These are phyloP conservation scores for Yarrowia sp. DNA, from an alignment of 805 yeast species.

Conservation along the genomic window DNA sequence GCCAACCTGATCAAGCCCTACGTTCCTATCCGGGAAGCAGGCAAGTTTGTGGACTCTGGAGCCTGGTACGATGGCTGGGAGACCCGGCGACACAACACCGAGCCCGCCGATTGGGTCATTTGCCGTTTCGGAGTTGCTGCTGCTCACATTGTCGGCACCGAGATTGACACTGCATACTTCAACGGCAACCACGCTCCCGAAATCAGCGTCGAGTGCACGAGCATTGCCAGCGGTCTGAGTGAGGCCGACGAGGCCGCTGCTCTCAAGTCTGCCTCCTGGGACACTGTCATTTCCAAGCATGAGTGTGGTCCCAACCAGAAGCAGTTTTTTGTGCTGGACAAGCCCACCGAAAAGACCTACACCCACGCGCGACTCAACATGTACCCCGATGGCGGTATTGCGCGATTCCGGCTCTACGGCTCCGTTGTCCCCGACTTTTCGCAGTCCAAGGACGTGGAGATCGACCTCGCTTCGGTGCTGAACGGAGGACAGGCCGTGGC, in stretches of 20 bases:
- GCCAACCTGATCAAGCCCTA: slow-evolving; percentile 81
- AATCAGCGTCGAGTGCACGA: slow-evolving; percentile 79
- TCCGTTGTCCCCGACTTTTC: slow-evolving; percentile 76
- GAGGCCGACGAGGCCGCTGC: slow-evolving; percentile 47
- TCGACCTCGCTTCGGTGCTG: slow-evolving; percentile 81
- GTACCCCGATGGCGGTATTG: slow-evolving; percentile 99
- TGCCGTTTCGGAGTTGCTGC: slow-evolving; percentile 82
- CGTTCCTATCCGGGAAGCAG: slow-evolving; percentile 81
- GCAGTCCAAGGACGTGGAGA: slow-evolving; percentile 52
- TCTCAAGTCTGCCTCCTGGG: slow-evolving; percentile 61
- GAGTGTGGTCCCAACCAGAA: slow-evolving; percentile 91
- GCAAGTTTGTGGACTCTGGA: slow-evolving; percentile 80
- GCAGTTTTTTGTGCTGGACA: slow-evolving; percentile 76
- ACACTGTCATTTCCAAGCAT: slow-evolving; percentile 64
- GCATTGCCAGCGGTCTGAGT: slow-evolving; percentile 42
- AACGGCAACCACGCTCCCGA: slow-evolving; percentile 95
- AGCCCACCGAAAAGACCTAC: slow-evolving; percentile 65
- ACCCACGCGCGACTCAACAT: slow-evolving; percentile 84
- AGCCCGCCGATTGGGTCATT: slow-evolving; percentile 86
- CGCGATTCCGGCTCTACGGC: slow-evolving; percentile 90
- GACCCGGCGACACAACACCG: slow-evolving; percentile 89
- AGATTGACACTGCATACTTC: slow-evolving; percentile 92
- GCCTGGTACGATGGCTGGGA: slow-evolving; percentile 99
- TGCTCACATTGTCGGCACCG: slow-evolving; percentile 81
- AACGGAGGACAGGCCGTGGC: slow-evolving; percentile 89